Evolutionary conservation across 139 green algal species (phyloP), one percentile per base, ranked within the genome.

Genomic region (Ulvella scutata): DNA sequence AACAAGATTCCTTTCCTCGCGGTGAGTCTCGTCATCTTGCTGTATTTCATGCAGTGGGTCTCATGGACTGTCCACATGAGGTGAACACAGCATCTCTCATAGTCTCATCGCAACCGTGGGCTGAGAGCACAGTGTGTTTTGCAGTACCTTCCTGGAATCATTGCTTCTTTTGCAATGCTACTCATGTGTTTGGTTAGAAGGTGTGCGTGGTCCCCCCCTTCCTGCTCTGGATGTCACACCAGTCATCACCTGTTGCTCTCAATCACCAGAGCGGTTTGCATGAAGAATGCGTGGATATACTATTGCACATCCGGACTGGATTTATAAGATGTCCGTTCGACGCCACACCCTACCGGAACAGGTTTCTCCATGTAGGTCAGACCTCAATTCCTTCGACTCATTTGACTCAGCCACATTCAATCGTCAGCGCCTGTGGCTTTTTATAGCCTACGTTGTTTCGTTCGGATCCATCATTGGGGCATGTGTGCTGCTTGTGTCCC

Each of bases 131-230:
- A n/a, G n/a, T n/a, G n/a, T n/a, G n/a, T 43, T 37, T 1, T 83
- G 77, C 87, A 96, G 84, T 96, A 93, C 76, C 75, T 96, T 3
- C 91, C 91, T 13, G 92, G 92, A 38, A 83, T 96, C 38, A 82
- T 94, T 1, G 92, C 92, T 6, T 92, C 87, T 0, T 26, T 97
- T 3, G 90, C 91, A 4, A 84, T 96, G 1, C 37, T 97, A 26
- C 94, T 97, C 87, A 97, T 95, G 72, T 97, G 96, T 77, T 81
- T 75, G 28, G 88, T 97, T 31, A 78, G 88, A 36, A 80, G 85
- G 78, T 87, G 34, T 43, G 75, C 34, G 37, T 2, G 13, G 17
- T 76, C 4, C 40, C 6, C 62, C 17, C 29, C 21, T 37, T 4
- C 3, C 2, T 72, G 67, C 67, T 74, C 34, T 7, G 9, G 6